A percentile compares a stretch with the other conserved stretches of the same genome.
These are phyloP conservation scores for Gossypium herbaceum DNA, from an alignment of 345 rosid species.

Conservation along the genomic window DNA sequence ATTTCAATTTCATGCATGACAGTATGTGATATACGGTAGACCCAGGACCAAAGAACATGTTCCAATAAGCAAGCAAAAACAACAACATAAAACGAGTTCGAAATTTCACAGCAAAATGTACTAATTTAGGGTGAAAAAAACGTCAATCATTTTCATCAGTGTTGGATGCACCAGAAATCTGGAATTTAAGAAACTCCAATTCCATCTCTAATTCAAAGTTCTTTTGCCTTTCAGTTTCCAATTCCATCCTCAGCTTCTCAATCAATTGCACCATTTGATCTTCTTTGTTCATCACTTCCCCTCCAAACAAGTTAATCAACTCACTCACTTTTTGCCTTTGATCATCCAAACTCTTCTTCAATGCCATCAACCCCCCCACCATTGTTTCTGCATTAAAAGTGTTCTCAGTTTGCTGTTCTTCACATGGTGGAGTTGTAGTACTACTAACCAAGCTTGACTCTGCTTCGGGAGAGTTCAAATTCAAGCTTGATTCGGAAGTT, in stretches of 20 bases:
- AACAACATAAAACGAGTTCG: not conserved
- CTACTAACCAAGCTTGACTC: not conserved
- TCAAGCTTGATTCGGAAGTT: not conserved
- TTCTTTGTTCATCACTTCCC: constrained; percentile 41
- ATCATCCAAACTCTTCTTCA: constrained; percentile 66
- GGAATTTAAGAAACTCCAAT: constrained; percentile 32
- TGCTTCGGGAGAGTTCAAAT: not conserved
- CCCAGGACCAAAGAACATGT: not conserved
- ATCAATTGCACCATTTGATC: constrained; percentile 38
- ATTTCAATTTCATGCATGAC: not conserved
- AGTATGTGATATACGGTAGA: not conserved
- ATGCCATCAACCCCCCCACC: constrained; percentile 39
- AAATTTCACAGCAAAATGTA: not conserved
- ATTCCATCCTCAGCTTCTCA: constrained; percentile 47
- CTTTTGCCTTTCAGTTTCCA: constrained; percentile 47
- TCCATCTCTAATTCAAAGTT: constrained; percentile 46
- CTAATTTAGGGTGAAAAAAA: too few relatives aligned
- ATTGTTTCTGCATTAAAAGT: constrained; percentile 30
- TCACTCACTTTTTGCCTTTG: constrained; percentile 47
- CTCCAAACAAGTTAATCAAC: constrained; percentile 52
- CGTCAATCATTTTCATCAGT: not conserved
- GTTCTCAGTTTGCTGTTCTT: not conserved
- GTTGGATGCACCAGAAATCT: constrained; percentile 23
- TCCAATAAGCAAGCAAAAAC: not conserved
- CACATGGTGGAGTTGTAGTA: not conserved